Conservation (phyloP, 768 basidiomycete genomes). For the Boletus rubescentipes region DNA sequence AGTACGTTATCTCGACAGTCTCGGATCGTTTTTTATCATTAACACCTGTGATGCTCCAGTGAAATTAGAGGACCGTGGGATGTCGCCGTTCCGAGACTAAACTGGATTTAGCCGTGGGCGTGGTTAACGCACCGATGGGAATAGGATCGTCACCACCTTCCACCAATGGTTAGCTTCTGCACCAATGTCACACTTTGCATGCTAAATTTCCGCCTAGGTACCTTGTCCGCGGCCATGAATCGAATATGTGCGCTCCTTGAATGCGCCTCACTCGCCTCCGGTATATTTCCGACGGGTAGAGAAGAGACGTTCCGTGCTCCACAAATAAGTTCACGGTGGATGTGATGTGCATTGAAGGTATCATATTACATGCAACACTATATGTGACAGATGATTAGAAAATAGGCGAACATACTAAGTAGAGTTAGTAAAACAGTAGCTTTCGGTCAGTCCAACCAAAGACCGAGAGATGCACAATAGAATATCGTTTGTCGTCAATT, state of each 20-base stretch:
- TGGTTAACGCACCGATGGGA: conserved; percentile 28
- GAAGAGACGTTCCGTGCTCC: conserved; percentile 1
- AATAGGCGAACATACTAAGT: conserved; percentile 33
- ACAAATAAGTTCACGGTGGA: conserved; percentile 9
- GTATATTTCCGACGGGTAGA: conserved; percentile 11
- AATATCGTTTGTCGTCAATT: conserved; percentile 27
- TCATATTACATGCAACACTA: conserved; percentile 40
- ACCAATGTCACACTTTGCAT: conserved; percentile 15
- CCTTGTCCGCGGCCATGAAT: conserved; percentile 27
- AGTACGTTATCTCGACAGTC: conserved; percentile 46
- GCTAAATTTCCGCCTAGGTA: conserved; percentile 26
- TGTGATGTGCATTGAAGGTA: conserved; percentile 32
- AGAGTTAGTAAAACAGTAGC: conserved; percentile 33
- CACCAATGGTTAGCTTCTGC: conserved; percentile 13
- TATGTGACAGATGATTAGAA: conserved; percentile 33
- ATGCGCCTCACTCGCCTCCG: conserved; percentile 1
- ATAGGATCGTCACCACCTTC: conserved; percentile 29
- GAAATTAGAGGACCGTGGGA: conserved; percentile 92
- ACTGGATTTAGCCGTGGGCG: conserved; percentile 36
- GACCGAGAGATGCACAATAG: conserved; percentile 27
- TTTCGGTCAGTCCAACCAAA: conserved; percentile 25
- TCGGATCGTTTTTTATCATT: conserved; percentile 12
- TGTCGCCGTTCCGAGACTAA: conserved; percentile 74
- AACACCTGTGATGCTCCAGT: conserved; percentile 40
- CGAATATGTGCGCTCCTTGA: not conserved